phyloP scores from a whole-genome alignment of 352 stramenopile species.

The Globisporangium paroecandrum region DNA sequence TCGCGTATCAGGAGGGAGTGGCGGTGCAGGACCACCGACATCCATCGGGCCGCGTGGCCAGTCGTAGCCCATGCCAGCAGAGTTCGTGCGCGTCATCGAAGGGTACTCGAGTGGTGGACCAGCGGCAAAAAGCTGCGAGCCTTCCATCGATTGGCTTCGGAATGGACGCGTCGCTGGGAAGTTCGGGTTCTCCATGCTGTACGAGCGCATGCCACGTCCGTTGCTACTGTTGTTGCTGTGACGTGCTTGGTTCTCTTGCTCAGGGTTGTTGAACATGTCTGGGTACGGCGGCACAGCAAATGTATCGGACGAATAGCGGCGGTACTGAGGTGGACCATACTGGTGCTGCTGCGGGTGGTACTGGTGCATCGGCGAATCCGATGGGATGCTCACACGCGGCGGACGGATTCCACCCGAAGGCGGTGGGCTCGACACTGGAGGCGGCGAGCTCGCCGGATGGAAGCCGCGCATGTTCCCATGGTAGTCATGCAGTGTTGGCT shows the following conservation, averaged over 20 bases:
- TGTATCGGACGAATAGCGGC: slow-evolving; percentile 69
- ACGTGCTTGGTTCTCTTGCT: slow-evolving; percentile 49
- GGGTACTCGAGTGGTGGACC: slow-evolving; percentile 52
- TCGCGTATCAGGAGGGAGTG: slow-evolving; percentile 58
- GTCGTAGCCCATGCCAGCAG: slow-evolving; percentile 58
- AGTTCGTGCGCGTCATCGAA: slow-evolving; percentile 52
- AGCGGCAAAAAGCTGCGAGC: slow-evolving; percentile 51
- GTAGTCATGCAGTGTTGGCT: slow-evolving; percentile 45
- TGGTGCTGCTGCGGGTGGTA: slow-evolving; percentile 28
- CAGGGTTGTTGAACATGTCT: slow-evolving; percentile 43
- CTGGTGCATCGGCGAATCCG: slow-evolving; percentile 66
- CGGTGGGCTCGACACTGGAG: slow-evolving; percentile 36
- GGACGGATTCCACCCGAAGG: slow-evolving; percentile 39
- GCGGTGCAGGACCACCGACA: slow-evolving; percentile 36
- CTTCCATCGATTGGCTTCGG: slow-evolving; percentile 77
- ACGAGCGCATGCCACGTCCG: slow-evolving; percentile 60
- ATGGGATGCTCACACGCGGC: slow-evolving; percentile 64
- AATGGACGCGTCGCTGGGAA: slow-evolving; percentile 53
- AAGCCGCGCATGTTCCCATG: slow-evolving; percentile 56
- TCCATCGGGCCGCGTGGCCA: slow-evolving; percentile 51
- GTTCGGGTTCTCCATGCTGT: slow-evolving; percentile 68
- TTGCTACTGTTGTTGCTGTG: slow-evolving; percentile 33
- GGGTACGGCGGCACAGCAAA: slow-evolving; percentile 60
- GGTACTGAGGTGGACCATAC: slow-evolving; percentile 45
- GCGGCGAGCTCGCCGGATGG: slow-evolving; percentile 28